Evolutionary conservation across 306 rosid genomes (phyloP).

Genomic region (Gastrolobium bilobum): DNA sequence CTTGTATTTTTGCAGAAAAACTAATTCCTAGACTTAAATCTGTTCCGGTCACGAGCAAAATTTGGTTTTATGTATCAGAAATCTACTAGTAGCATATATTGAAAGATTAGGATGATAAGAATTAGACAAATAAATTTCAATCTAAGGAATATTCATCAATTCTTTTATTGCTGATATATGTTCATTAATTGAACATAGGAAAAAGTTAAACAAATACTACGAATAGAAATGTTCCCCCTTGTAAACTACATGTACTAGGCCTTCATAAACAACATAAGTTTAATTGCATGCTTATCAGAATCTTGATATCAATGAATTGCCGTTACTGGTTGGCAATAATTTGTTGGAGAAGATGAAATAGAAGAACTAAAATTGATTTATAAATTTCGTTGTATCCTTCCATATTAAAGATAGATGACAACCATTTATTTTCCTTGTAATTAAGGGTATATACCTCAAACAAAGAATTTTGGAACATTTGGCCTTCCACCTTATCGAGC

Average conservation of each 20-base stretch:
- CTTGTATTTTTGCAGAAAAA: too few relatives aligned
- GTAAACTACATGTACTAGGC: background rate
- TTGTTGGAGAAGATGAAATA: background rate
- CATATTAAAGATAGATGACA: slow-evolving; percentile 27
- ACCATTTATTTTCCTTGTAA: slow-evolving; percentile 19
- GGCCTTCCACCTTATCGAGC: slow-evolving; percentile 84
- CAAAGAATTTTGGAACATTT: slow-evolving; percentile 70
- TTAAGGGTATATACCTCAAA: slow-evolving; percentile 79
- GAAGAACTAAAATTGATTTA: slow-evolving; percentile 11
- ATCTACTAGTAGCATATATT: slow-evolving; percentile 2
- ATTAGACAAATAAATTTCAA: background rate
- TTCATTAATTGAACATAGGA: background rate
- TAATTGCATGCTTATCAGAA: slow-evolving; percentile 30
- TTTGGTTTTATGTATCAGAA: background rate
- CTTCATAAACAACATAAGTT: slow-evolving; percentile 3
- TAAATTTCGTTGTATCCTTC: slow-evolving; percentile 34
- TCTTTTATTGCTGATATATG: background rate
- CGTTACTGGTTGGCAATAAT: slow-evolving; percentile 8
- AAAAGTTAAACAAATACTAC: background rate
- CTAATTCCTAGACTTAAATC: too few relatives aligned
- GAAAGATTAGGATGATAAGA: slow-evolving; percentile 9
- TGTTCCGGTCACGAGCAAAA: too few relatives aligned
- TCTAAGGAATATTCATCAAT: slow-evolving; percentile 2
- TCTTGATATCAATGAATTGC: slow-evolving; percentile 6
- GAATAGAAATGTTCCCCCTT: background rate